Evolutionary conservation across 257 asterid genomes (phyloP).

Genomic region (Fraxinus pennsylvanica): DNA sequence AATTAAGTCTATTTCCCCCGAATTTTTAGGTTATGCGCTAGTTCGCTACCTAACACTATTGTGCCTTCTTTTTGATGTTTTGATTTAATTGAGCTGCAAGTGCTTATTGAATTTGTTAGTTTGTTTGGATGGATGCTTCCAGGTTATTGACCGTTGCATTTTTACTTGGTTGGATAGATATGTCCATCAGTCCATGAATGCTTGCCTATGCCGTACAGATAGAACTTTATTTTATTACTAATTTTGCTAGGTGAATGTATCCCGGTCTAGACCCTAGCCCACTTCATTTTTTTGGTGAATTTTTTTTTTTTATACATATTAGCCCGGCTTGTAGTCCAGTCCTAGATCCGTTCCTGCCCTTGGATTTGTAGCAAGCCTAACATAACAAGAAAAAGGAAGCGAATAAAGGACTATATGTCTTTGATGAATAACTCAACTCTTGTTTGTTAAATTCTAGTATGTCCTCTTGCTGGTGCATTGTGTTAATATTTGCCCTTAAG

Average conservation of each 20-base stretch:
- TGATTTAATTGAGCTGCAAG: constrained; percentile 1
- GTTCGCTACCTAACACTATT: constrained; percentile 1
- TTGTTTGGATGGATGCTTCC: constrained; percentile 4
- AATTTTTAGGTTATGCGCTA: background rate
- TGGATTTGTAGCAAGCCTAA: background rate
- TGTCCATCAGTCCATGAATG: constrained; percentile 3
- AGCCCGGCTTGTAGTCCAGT: too few species aligned
- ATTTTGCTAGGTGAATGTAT: too few species aligned
- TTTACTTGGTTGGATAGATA: background rate
- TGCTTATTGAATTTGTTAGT: background rate
- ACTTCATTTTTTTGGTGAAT: too few species aligned
- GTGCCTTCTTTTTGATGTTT: background rate
- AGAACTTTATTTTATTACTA: too few species aligned
- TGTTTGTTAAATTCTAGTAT: background rate
- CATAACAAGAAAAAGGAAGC: background rate
- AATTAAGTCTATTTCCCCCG: constrained; percentile 2
- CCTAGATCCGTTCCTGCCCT: too few species aligned
- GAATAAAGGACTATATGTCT: background rate
- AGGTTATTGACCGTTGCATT: background rate
- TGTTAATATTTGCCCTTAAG: background rate
- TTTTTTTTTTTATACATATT: too few species aligned
- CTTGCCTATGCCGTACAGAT: background rate
- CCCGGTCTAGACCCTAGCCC: too few species aligned
- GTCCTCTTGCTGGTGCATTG: background rate
- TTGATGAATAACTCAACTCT: background rate